Evolutionary conservation across 2,329 filamentous ascomycete species (phyloP).

Genomic region (Thyridium curvatum): DNA sequence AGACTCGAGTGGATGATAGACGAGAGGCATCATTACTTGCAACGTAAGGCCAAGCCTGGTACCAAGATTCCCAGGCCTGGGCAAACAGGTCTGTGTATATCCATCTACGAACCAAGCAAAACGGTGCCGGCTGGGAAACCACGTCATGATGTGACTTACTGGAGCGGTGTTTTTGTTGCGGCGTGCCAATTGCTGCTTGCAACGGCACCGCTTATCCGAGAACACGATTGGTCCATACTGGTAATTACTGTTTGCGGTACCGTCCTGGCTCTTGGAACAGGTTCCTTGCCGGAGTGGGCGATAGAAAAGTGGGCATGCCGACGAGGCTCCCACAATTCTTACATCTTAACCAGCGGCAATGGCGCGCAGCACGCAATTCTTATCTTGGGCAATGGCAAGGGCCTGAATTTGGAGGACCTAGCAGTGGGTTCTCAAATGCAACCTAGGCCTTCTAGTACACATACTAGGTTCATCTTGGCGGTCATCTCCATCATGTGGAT

Average conservation of each 20-base stretch:
- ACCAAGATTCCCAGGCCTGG: too few species aligned
- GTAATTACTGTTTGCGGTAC: conserved; percentile 30
- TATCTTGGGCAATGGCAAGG: conserved; percentile 21
- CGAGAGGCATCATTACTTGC: too few species aligned
- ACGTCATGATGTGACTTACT: conserved; percentile 6
- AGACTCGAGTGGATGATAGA: too few species aligned
- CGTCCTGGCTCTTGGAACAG: conserved; percentile 24
- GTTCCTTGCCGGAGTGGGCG: conserved; percentile 32
- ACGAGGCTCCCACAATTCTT: conserved; percentile 16
- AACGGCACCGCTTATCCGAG: conserved; percentile 21
- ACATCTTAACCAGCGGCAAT: conserved; percentile 32
- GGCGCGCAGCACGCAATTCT: conserved; percentile 31
- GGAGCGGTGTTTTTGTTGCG: conserved; percentile 14
- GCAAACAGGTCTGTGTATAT: conserved; percentile 8
- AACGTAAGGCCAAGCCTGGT: too few species aligned
- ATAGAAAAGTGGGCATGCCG: conserved; percentile 35
- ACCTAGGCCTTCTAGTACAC: too few species aligned
- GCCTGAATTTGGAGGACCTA: conserved; percentile 34
- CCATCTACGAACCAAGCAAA: conserved; percentile 12
- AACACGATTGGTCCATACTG: conserved; percentile 30
- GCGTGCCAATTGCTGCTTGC: conserved; percentile 25
- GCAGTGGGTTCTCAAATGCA: conserved; percentile 10
- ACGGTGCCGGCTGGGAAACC: too few species aligned
- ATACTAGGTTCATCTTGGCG: conserved; percentile 10
- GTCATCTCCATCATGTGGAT: conserved; percentile 28